Percentiles rank a stretch among this genome's conserved stretches.
Conservation (phyloP, 1,284 basidiomycete species). For the Puccinia hordei region DNA sequence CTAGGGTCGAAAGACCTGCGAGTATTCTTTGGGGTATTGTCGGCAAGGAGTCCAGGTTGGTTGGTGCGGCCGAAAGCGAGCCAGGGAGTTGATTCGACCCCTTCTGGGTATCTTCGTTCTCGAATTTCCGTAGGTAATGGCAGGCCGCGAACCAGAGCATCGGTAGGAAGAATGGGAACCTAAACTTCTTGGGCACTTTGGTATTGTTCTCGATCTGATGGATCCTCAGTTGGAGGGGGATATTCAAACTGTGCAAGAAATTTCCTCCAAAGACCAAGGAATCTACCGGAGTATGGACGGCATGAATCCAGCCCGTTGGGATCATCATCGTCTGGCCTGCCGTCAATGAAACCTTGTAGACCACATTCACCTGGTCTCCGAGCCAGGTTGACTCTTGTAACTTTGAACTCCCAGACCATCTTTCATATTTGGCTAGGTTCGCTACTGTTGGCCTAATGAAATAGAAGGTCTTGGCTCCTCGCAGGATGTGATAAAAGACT, state of each 20-base stretch:
- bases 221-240: constrained; percentile 73
- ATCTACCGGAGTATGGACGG: constrained; percentile 87
- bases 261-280: constrained; percentile 96
- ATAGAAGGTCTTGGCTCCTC: constrained; percentile 75
- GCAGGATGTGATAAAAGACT: constrained; percentile 71
- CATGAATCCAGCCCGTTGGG: constrained; percentile 95
- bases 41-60: constrained; percentile 28
- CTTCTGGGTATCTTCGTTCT: not conserved
- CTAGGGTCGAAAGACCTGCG: constrained; percentile 18
- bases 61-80: not conserved
- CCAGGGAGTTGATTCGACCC: not conserved
- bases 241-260: constrained; percentile 83
- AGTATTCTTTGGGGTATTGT: constrained; percentile 25
- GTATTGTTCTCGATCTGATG: constrained; percentile 89
- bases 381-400: constrained; percentile 85
- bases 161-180: constrained; percentile 70
- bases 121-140: constrained; percentile 51
- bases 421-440: constrained; percentile 84
- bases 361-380: constrained; percentile 83
- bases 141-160: constrained; percentile 60
- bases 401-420: constrained; percentile 80
- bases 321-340: constrained; percentile 68
- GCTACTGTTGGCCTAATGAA: constrained; percentile 86
- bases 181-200: constrained; percentile 89
- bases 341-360: constrained; percentile 70